Evolutionary conservation across 805 yeast genomes (phyloP).

Genomic region (Schwanniomyces polymorphus): DNA sequence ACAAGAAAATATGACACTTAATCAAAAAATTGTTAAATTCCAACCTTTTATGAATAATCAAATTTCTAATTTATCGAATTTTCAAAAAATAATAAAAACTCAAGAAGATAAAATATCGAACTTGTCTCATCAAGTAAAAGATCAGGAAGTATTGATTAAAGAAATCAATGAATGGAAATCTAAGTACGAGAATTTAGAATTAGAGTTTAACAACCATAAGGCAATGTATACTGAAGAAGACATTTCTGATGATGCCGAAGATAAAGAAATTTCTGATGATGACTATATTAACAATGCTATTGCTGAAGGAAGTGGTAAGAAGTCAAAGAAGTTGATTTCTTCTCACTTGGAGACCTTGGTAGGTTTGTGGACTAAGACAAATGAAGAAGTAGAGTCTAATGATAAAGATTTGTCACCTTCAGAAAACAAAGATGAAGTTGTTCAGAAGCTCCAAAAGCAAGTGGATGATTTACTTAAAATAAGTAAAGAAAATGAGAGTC

Average conservation of each 20-base stretch:
- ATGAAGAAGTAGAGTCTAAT: constrained; percentile 7
- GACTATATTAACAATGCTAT: constrained; percentile 21
- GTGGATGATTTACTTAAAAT: constrained; percentile 54
- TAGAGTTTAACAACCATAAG: constrained; percentile 45
- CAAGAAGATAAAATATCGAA: constrained; percentile 49
- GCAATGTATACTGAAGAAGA: constrained; percentile 33
- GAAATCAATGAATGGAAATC: constrained; percentile 49
- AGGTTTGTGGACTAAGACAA: constrained; percentile 26
- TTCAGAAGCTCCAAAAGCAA: constrained; percentile 50
- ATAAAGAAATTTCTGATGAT: constrained; percentile 9
- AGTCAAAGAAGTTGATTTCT: constrained; percentile 29
- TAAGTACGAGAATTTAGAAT: constrained; percentile 42
- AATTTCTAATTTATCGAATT: constrained; percentile 48
- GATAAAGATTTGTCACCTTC: constrained; percentile 2
- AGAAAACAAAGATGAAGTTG: constrained; percentile 16
- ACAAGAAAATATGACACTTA: constrained; percentile 44
- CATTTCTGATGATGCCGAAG: constrained; percentile 26
- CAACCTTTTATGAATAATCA: constrained; percentile 56
- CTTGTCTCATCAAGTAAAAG: constrained; percentile 41
- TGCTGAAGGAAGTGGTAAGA: constrained; percentile 19
- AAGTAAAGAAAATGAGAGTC: constrained; percentile 42
- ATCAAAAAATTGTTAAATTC: constrained; percentile 42
- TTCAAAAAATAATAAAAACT: constrained; percentile 54
- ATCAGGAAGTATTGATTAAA: constrained; percentile 44
- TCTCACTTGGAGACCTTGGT: constrained; percentile 36